Base-by-base conservation (phyloP, 1,284 basidiomycete species). In the Cryptococcus wingfieldii region DNA sequence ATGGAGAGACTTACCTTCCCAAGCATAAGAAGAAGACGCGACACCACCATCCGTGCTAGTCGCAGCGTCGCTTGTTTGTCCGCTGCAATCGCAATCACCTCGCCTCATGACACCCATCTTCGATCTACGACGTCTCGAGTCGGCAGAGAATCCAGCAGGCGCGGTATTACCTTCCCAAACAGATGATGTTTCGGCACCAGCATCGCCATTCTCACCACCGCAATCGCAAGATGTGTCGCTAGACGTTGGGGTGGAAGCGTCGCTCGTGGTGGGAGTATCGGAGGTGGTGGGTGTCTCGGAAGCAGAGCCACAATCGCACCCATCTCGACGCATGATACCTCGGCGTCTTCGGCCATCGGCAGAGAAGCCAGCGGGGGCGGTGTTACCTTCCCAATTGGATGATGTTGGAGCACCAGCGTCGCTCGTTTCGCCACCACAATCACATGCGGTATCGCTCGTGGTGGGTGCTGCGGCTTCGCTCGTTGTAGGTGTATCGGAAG, bases 31-130 rank as follows among this genome's bases (percentile, higher is more conserved):
- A 6, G 31, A 28, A 45, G 27, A n/a, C 14, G 51, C 18, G 13
- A 42, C 50, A 18, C 39, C 41, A 9, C 50, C 50, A 9, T 27
- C 42, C 18, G 16, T 50, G 9, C 27, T 41, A 19, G 46, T 27
- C 12, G 28, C 39, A 34, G 51, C 41, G n/a, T 45, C 41, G 18
- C 16, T 18, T 23, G 31, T 31, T 2, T 34, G 10, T 14, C 41
- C 46, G 9, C 50, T 37, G 42, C 59, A 60, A 34, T 55, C 55
- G 19, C 59, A 60, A 4, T 45, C 45, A 34, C 51, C 53, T 38
- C 55, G 38, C 10, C 47, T 18, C 54, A 56, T 53, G 28, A 59
- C 39, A 16, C 54, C 54, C 44, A 51, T 47, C 38, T 23, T 23
- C 23, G 23, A 23, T 23, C 39, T 38, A 42, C 45, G 28, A 14